Evolutionary conservation across 768 basidiomycete species (phyloP).

Genomic region (Pisolithus tinctorius): DNA sequence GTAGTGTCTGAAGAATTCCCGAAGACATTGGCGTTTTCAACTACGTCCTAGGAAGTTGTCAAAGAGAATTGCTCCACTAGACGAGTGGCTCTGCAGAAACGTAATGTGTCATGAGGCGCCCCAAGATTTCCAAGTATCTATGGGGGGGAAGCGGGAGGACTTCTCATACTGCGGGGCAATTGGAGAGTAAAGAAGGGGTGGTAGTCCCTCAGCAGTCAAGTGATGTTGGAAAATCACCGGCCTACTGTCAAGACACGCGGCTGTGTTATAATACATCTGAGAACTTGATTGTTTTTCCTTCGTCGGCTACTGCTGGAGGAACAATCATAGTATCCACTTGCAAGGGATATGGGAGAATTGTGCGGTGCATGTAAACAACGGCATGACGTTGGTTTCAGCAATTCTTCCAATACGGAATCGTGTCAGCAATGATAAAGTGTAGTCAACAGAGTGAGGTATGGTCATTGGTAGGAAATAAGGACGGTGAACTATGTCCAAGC

Average conservation of each 20-base stretch:
- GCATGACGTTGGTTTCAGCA: slow-evolving; percentile 44
- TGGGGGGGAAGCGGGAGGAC: slow-evolving; percentile 19
- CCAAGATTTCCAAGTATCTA: too few relatives aligned
- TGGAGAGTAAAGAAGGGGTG: too few relatives aligned
- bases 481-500: slow-evolving; percentile 29
- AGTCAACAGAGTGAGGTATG: slow-evolving; percentile 3
- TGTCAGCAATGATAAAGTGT: slow-evolving; percentile 67
- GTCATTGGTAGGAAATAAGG: background rate
- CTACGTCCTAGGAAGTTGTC: slow-evolving; percentile 27
- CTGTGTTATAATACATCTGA: slow-evolving; percentile 77
- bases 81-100: background rate
- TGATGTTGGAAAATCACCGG: slow-evolving; percentile 50
- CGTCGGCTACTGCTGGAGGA: background rate
- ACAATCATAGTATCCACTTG: slow-evolving; percentile 43
- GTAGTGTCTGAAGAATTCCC: slow-evolving; percentile 44
- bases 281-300: slow-evolving; percentile 42
- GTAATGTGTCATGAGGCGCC: too few relatives aligned
- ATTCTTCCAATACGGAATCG: slow-evolving; percentile 64
- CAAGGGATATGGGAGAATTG: slow-evolving; percentile 58
- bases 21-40: slow-evolving; percentile 29
- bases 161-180: slow-evolving; percentile 51
- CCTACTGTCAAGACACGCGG: slow-evolving; percentile 68
- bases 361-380: slow-evolving; percentile 68
- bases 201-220: slow-evolving; percentile 64
- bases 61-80: background rate